Conservation (phyloP, 129 eudicot species). For the Tagetes patula region DNA sequence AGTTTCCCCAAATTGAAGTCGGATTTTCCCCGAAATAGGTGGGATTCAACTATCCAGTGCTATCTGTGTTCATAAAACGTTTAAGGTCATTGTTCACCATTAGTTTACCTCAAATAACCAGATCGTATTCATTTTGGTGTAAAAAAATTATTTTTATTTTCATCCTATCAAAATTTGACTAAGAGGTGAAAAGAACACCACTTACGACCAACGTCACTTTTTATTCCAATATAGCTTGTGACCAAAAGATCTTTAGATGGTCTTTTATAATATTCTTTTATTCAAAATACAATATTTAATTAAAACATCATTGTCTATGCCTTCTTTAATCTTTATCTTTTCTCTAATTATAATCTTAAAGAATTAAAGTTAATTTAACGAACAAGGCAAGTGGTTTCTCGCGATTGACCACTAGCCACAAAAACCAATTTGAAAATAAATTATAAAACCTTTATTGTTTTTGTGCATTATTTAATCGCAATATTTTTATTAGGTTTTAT, state of each 20-base stretch:
- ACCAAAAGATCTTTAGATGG: constrained; percentile 1
- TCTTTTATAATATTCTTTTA: background rate
- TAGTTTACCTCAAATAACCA: too few species aligned
- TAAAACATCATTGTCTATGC: background rate
- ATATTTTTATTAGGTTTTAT: background rate
- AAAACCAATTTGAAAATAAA: background rate
- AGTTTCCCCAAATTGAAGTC: too few species aligned
- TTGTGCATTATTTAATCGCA: background rate
- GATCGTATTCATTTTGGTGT: too few species aligned
- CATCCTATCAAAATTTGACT: background rate
- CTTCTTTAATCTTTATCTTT: background rate
- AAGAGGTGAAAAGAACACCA: background rate
- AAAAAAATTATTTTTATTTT: background rate
- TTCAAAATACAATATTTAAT: background rate
- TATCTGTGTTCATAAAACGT: too few species aligned
- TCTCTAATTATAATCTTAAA: background rate
- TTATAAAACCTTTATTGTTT: background rate
- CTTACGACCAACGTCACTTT: constrained; percentile 7
- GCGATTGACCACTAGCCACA: constrained; percentile 2
- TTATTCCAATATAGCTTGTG: background rate
- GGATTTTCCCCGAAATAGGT: too few species aligned
- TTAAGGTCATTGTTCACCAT: too few species aligned
- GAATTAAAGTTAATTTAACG: background rate
- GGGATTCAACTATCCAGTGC: too few species aligned
- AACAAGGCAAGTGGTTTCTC: constrained; percentile 19